phyloP scores from a whole-genome alignment of 2,329 filamentous ascomycete genomes.

The Diaporthe velutina region DNA sequence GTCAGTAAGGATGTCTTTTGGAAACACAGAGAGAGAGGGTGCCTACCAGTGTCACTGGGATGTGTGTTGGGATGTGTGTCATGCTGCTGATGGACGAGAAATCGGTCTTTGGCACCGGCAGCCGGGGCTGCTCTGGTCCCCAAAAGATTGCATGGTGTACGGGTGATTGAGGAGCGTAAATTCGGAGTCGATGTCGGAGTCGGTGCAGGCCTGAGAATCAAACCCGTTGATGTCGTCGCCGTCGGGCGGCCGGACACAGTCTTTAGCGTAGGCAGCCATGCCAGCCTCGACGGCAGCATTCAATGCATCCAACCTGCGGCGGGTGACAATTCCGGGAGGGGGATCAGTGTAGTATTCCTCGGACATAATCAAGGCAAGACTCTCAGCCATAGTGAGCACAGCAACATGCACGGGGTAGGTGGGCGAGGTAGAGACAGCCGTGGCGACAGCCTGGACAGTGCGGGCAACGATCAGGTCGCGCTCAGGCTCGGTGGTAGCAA shows the following conservation, averaged over 20 bases:
- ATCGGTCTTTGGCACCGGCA: neutral
- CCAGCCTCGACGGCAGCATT: neutral
- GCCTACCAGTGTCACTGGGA: neutral
- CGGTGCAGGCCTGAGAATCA: neutral
- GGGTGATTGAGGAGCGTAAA: neutral
- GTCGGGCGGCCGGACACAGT: neutral
- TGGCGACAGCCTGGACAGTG: neutral
- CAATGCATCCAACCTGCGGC: neutral
- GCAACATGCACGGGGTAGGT: neutral
- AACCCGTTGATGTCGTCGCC: neutral
- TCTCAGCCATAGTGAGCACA: neutral
- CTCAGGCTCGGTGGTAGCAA: neutral
- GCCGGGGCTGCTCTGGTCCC: conserved; percentile 11
- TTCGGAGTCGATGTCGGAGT: neutral
- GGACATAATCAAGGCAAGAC: neutral
- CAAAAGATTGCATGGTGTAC: neutral
- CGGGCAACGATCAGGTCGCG: neutral
- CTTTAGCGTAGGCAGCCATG: neutral
- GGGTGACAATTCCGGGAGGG: neutral
- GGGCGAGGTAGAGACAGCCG: neutral
- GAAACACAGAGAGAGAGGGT: neutral
- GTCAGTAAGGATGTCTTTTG: neutral
- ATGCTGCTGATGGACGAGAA: neutral
- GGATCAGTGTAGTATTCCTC: neutral
- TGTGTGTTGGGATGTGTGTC: neutral